Base-by-base conservation (phyloP, 148 eudicot species). In the Vaccinium darrowii region DNA sequence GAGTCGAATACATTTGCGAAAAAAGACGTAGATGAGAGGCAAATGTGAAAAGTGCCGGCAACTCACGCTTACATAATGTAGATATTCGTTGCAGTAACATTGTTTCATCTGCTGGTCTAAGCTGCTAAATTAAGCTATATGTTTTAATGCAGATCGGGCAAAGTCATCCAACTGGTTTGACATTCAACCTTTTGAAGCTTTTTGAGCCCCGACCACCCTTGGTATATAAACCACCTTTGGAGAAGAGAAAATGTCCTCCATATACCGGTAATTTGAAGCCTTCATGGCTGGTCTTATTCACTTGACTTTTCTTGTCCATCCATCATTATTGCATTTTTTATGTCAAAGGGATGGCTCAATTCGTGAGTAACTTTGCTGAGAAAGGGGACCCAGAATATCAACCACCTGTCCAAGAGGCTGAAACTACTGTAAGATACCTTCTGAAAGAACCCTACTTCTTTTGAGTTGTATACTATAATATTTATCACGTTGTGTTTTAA, bases 201-300 rank as follows among this genome's bases (percentile, higher is more conserved):
- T 97, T 97, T 73, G 99, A 97, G 92, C 94, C 99, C 33, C 94
- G 99, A 4, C 96, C 98, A 4, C 98, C 98, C 0, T 81, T 95
- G 87, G 99, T 95, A 78, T 97, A 81, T 77, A 97, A 93, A 85
- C 96, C 96, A 73, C 99, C 98, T 36, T 94, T 93, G 5, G 98
- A 95, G 87, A 97, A 95, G 94, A 91, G 94, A 80, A 97, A 97
- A 89, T 97, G 98, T 79, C 96, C 93, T 39, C 92, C 94, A 36
- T 97, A 97, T 88, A 88, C 95, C 86, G 99, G 99, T 95, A 65
- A 60, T 8, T 5, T 80, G 43, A 56, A 27, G 47, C 47, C 47
- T 43, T 43, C 47, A 43, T 43, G 47, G 5, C 47, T 43, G 47
- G 47, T 50, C 43, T 65, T 49, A 36, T 83, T 33, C 50, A 16